phyloP scores from a whole-genome alignment of 140 eudicot species.

The Erigeron philadelphicus region DNA sequence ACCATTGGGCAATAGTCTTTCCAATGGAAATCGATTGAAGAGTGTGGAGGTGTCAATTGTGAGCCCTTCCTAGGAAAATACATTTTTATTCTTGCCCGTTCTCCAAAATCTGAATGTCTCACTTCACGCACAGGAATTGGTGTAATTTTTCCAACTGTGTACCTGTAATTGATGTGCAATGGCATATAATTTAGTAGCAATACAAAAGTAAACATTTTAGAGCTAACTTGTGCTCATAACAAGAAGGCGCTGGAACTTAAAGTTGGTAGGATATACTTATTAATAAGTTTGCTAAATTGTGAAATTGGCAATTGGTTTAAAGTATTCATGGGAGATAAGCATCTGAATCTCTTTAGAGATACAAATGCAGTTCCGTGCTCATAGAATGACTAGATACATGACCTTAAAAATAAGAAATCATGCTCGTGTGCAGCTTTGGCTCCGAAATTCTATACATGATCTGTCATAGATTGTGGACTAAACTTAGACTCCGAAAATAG shows the following conservation, averaged over 20 bases:
- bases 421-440: not conserved
- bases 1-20: conserved; percentile 98
- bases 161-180: conserved; percentile 55
- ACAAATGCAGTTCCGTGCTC: not conserved
- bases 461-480: conserved; percentile 3
- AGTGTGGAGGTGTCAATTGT: conserved; percentile 80
- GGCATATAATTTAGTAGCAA: conserved; percentile 24
- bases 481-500: not conserved
- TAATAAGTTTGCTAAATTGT: not conserved
- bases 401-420: not conserved
- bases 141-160: conserved; percentile 94
- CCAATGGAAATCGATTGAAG: conserved; percentile 81
- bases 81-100: conserved; percentile 88
- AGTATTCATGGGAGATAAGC: not conserved
- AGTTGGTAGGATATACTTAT: not conserved
- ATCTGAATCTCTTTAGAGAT: not conserved
- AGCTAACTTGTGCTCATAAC: not conserved
- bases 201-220: not conserved
- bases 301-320: not conserved
- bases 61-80: conserved; percentile 91
- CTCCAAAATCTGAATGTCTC: conserved; percentile 82
- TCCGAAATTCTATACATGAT: not conserved
- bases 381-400: not conserved
- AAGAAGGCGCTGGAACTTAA: not conserved
- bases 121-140: conserved; percentile 98